Evolutionary conservation across 148 eudicot genomes (phyloP).

Genomic region (Diospyros lotus): DNA sequence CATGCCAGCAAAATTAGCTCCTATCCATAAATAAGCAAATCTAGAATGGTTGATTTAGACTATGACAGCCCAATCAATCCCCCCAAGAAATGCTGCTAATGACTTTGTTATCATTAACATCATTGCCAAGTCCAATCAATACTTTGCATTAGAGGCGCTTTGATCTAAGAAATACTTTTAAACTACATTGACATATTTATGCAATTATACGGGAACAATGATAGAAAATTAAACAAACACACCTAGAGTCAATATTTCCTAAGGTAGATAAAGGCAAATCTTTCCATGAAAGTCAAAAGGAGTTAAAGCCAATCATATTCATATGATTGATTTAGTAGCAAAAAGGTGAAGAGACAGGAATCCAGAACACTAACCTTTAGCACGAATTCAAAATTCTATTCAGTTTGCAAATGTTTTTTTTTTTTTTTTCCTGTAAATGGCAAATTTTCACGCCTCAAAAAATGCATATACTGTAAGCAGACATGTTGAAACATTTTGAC

Average conservation of each 20-base stretch:
- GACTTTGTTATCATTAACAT: too few species aligned
- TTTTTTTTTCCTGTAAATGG: too few species aligned
- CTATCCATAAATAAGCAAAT: too few species aligned
- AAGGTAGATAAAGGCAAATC: neutral
- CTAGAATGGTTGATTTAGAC: too few species aligned
- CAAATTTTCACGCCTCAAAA: neutral
- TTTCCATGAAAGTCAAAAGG: neutral
- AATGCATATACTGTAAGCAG: neutral
- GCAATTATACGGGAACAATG: neutral
- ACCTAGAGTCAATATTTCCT: neutral
- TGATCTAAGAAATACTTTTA: neutral
- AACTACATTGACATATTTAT: neutral
- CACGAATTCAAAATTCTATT: neutral
- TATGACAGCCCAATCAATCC: too few species aligned
- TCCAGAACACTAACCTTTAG: neutral
- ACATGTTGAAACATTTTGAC: neutral
- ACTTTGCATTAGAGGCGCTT: neutral
- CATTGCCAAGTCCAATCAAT: neutral
- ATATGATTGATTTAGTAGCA: neutral
- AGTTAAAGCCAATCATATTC: neutral
- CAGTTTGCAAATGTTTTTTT: neutral
- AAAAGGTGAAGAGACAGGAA: neutral
- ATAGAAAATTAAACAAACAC: neutral
- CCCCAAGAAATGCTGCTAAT: too few species aligned
- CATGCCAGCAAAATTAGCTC: neutral